A percentile compares a stretch with the other conserved stretches of the same genome.
These are phyloP conservation scores for Ensete ventricosum DNA, from an alignment of 176 grass and related monocot genomes.

Conservation along the genomic window DNA sequence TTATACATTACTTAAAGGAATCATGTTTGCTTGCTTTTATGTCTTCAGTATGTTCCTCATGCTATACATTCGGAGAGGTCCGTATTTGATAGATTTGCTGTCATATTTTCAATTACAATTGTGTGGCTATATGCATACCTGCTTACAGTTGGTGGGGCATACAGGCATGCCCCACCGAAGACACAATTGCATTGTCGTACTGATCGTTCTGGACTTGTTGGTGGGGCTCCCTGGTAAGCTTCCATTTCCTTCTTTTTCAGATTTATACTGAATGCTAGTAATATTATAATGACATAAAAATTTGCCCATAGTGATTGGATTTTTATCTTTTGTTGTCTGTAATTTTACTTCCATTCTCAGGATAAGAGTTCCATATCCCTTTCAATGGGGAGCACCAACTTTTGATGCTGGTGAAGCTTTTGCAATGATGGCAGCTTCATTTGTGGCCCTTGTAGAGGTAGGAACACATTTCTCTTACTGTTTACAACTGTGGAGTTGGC, in stretches of 20 bases:
- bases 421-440: slow-evolving; percentile 94
- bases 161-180: slow-evolving; percentile 51
- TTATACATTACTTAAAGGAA: slow-evolving; percentile 14
- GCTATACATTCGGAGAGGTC: slow-evolving; percentile 36
- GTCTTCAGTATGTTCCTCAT: slow-evolving; percentile 58
- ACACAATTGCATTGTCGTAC: slow-evolving; percentile 83
- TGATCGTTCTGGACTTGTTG: slow-evolving; percentile 72
- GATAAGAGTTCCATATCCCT: slow-evolving; percentile 91
- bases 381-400: slow-evolving; percentile 90
- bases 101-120: slow-evolving; percentile 73
- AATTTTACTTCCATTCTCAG: slow-evolving; percentile 6
- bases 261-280: not conserved
- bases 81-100: slow-evolving; percentile 50
- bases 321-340: not conserved
- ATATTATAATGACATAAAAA: not conserved
- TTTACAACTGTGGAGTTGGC: not conserved
- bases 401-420: slow-evolving; percentile 96
- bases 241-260: not conserved
- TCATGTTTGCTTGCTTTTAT: not conserved
- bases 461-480: slow-evolving; percentile 15
- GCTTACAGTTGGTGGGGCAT: slow-evolving; percentile 79
- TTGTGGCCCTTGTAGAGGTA: slow-evolving; percentile 83
- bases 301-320: not conserved
- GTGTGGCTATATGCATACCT: slow-evolving; percentile 88
- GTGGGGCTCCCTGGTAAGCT: slow-evolving; percentile 73